Evolutionary conservation across 768 basidiomycete genomes (phyloP), one percentile per base, ranked within the genome.

Genomic region (Rubroboletus pulcherrimus): DNA sequence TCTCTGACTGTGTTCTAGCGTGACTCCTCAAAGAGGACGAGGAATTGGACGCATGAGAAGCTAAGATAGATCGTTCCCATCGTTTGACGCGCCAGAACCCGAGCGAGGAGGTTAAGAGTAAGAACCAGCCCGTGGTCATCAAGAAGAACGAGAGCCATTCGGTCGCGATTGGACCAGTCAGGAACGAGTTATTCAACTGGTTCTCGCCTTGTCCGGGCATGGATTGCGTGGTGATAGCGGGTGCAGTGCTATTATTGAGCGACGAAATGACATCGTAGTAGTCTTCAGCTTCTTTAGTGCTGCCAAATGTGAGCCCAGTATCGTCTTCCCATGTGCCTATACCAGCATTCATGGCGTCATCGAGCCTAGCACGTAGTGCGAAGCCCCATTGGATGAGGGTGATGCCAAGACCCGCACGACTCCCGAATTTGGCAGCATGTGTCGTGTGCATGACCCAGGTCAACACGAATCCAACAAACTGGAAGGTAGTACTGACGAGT

Each of bases 341-440:
- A 7, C 67, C 70, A 24, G 63, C 58, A 35, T 59, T 67, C 56
- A 76, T 77, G 43, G 61, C 61, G 9, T 78, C 61, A 59, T 86
- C 80, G 49, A 81, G 67, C 37, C 74, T 70, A 11, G 78, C 77
- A 49, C 93, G 83, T 55, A 91, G 73, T 12, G 87, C 87, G 64
- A 96, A 87, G 30, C 96, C 95, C 70, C 95, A 95, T 70, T 98
- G 96, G 55, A 98, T 96, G 52, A 98, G 80, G 12, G 95, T 98
- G 56, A 98, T 80, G n/a, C 96, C 96, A 43, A 98, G 81, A 30
- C 96, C 96, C 1, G 94, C 95, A 52, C 93, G 86, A 38, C 93
- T 93, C 47, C 97, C 94, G 62, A 91, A 84, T 62, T 93, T 89
- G 33, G 92, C 93, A 6, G 96, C 90, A 68, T 98, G 96, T 2